Evolutionary conservation across 805 yeast species (phyloP).

Genomic region (Schwanniomyces occidentalis): DNA sequence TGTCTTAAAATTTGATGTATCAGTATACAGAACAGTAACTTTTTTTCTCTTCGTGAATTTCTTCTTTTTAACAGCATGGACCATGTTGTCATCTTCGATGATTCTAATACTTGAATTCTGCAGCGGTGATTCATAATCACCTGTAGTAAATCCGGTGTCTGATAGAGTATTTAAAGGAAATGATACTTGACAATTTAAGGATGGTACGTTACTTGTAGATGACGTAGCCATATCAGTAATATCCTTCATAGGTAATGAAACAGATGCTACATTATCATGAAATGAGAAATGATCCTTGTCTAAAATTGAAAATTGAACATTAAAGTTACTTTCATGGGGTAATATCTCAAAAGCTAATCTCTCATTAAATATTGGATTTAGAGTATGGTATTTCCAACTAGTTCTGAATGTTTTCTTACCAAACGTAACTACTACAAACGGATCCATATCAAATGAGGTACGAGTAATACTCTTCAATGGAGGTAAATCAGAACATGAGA

Average conservation of each 20-base stretch:
- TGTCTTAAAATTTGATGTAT: slow-evolving; percentile 44
- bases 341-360: slow-evolving; percentile 75
- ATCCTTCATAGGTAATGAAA: slow-evolving; percentile 55
- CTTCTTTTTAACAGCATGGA: slow-evolving; percentile 27
- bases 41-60: slow-evolving; percentile 32
- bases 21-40: slow-evolving; percentile 29
- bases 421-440: slow-evolving; percentile 88
- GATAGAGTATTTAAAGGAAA: slow-evolving; percentile 1
- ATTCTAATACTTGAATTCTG: slow-evolving; percentile 6
- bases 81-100: slow-evolving; percentile 30
- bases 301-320: slow-evolving; percentile 68
- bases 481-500: slow-evolving; percentile 75
- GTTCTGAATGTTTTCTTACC: slow-evolving; percentile 88
- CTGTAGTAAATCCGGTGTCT: not conserved
- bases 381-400: slow-evolving; percentile 76
- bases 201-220: not conserved
- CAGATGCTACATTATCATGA: slow-evolving; percentile 79
- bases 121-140: slow-evolving; percentile 2
- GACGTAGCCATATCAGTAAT: slow-evolving; percentile 40
- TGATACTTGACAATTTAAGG: no score
- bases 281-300: slow-evolving; percentile 84
- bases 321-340: slow-evolving; percentile 62
- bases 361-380: slow-evolving; percentile 82
- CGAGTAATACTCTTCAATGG: slow-evolving; percentile 69
- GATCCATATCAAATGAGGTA: slow-evolving; percentile 92